Evolutionary conservation across 495 filamentous ascomycete genomes (phyloP).

Genomic region (Podospora tetraspora): DNA sequence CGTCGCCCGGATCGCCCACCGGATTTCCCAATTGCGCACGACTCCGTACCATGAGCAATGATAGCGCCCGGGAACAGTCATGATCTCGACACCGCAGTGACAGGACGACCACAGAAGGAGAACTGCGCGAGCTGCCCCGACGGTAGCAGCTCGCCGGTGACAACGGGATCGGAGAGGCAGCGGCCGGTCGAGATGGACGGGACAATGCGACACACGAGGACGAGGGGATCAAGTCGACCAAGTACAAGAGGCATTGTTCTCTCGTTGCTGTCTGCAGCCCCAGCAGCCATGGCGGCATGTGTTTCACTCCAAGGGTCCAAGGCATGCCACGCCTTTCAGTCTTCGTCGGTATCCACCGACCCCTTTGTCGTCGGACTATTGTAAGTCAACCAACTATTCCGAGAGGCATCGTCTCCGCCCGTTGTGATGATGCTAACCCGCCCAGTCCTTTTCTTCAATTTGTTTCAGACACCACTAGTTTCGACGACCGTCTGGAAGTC

Average conservation of each 20-base stretch:
- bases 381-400: conserved; percentile 42
- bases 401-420: not conserved
- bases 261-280: conserved; percentile 19
- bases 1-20: not conserved
- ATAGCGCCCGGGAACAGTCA: conserved; percentile 20
- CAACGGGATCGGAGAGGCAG: not conserved
- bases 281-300: conserved; percentile 47
- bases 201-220: conserved; percentile 14
- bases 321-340: conserved; percentile 75
- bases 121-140: not conserved
- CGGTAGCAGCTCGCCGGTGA: conserved; percentile 4
- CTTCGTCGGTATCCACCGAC: conserved; percentile 75
- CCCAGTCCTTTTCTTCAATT: conserved; percentile 78
- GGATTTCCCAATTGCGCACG: not conserved
- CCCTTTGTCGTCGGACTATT: conserved; percentile 59
- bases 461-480: conserved; percentile 68
- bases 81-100: conserved; percentile 21
- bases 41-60: conserved; percentile 22
- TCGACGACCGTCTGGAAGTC: conserved; percentile 67
- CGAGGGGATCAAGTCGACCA: conserved; percentile 5
- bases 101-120: conserved; percentile 4
- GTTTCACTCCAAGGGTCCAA: conserved; percentile 75
- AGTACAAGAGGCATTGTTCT: conserved; percentile 16
- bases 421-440: not conserved
- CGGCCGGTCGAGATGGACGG: conserved; percentile 4